Conservation (phyloP, 2,329 filamentous ascomycete genomes). For the Calycina herbarum region DNA sequence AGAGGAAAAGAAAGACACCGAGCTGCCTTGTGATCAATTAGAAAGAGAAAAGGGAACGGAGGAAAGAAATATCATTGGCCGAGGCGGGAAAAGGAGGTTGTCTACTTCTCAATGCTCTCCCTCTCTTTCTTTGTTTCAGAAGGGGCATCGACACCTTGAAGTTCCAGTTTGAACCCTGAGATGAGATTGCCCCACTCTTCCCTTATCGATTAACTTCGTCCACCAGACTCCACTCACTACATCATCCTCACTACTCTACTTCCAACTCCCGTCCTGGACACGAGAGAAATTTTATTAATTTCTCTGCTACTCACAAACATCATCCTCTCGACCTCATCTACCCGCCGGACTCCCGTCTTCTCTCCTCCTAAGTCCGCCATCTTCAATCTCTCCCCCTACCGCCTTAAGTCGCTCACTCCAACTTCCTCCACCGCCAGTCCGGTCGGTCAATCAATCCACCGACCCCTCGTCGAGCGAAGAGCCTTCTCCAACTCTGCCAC, state of each 20-base stretch:
- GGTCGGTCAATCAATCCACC: not conserved
- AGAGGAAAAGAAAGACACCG: too few relatives aligned
- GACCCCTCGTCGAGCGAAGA: not conserved
- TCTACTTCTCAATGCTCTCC: too few relatives aligned
- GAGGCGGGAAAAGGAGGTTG: too few relatives aligned
- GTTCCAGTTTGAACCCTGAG: too few relatives aligned
- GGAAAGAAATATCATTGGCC: too few relatives aligned
- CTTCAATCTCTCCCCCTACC: not conserved
- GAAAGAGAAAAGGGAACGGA: too few relatives aligned
- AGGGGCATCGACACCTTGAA: too few relatives aligned
- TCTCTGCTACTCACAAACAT: too few relatives aligned
- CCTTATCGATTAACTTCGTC: not conserved
- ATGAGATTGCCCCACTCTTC: not conserved
- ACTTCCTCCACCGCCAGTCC: not conserved
- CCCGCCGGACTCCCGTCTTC: not conserved
- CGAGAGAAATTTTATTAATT: not conserved
- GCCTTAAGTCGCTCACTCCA: not conserved
- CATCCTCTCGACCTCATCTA: not conserved
- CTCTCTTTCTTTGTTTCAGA: too few relatives aligned
- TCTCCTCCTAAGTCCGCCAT: not conserved
- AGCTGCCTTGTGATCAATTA: too few relatives aligned
- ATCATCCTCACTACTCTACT: not conserved
- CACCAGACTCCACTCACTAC: slow-evolving; percentile 1
- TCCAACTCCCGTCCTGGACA: not conserved
- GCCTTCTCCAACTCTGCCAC: not conserved